phyloP scores from a whole-genome alignment of 768 basidiomycete species.

The Boletus coccyginus region DNA sequence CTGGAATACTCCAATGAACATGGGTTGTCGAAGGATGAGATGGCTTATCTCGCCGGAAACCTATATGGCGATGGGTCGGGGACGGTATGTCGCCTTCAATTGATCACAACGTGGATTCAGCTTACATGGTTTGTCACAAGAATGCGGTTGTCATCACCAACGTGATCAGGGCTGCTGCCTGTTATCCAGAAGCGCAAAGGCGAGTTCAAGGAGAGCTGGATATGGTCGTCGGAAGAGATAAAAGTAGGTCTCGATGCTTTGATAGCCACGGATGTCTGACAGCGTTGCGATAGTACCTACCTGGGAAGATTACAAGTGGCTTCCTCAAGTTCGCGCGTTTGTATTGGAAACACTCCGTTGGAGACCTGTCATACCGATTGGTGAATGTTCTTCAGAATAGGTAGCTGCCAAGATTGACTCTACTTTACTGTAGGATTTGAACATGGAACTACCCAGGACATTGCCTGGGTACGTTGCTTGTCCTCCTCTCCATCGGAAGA shows the following conservation, averaged over 20 bases:
- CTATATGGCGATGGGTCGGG: slow-evolving; percentile 61
- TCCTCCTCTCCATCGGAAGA: no score
- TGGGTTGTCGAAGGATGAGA: slow-evolving; percentile 48
- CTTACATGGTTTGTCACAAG: slow-evolving; percentile 7
- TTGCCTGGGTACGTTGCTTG: slow-evolving; percentile 48
- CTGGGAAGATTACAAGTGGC: slow-evolving; percentile 30
- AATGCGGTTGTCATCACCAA: slow-evolving; percentile 51
- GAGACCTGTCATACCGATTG: slow-evolving; percentile 30
- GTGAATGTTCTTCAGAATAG: slow-evolving; percentile 4
- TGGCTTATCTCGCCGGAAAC: slow-evolving; percentile 55
- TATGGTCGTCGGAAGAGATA: slow-evolving; percentile 41
- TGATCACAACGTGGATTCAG: no score
- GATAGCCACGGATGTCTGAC: not conserved
- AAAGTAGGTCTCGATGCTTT: slow-evolving; percentile 6
- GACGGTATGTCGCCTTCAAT: slow-evolving; percentile 31
- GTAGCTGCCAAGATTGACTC: not conserved
- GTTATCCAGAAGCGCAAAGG: slow-evolving; percentile 48
- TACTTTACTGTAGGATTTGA: slow-evolving; percentile 39
- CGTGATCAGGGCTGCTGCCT: slow-evolving; percentile 52
- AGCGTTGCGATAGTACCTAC: slow-evolving; percentile 29
- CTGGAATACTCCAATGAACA: slow-evolving; percentile 47
- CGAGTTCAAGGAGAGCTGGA: slow-evolving; percentile 56
- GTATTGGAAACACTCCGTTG: slow-evolving; percentile 36
- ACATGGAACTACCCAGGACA: slow-evolving; percentile 60
- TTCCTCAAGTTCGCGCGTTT: slow-evolving; percentile 37